Evolutionary conservation across 2,329 filamentous ascomycete species (phyloP).

Genomic region (Penicillium italicum): DNA sequence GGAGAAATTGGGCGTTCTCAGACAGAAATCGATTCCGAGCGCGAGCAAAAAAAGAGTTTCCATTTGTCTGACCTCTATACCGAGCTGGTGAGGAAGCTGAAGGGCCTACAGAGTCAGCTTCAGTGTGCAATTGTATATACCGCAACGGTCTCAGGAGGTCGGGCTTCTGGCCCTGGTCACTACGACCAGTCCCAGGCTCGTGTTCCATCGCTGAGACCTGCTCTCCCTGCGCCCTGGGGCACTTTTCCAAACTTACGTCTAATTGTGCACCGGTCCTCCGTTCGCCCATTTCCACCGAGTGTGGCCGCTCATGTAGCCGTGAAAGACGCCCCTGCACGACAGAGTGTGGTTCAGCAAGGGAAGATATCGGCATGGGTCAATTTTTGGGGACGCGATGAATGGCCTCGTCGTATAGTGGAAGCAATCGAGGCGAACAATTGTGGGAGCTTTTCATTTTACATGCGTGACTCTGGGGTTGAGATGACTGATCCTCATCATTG

Average conservation of each 20-base stretch:
- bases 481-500: slow-evolving; percentile 10
- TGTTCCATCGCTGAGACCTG: slow-evolving; percentile 31
- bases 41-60: slow-evolving; percentile 28
- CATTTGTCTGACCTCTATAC: slow-evolving; percentile 32
- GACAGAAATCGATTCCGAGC: slow-evolving; percentile 29
- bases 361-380: slow-evolving; percentile 40
- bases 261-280: slow-evolving; percentile 34
- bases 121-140: slow-evolving; percentile 42
- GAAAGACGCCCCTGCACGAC: slow-evolving; percentile 35
- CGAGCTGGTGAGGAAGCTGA: slow-evolving; percentile 30
- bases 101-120: slow-evolving; percentile 37
- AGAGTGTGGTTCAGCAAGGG: slow-evolving; percentile 34
- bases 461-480: slow-evolving; percentile 26
- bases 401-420: slow-evolving; percentile 32
- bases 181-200: slow-evolving; percentile 16
- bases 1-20: slow-evolving; percentile 35
- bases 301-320: slow-evolving; percentile 34
- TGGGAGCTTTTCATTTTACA: slow-evolving; percentile 33
- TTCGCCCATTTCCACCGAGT: slow-evolving; percentile 36
- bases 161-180: slow-evolving; percentile 12
- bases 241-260: slow-evolving; percentile 38
- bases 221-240: slow-evolving; percentile 40
- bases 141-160: slow-evolving; percentile 25
- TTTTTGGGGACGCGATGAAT: slow-evolving; percentile 34
- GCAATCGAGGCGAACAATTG: slow-evolving; percentile 27